phyloP scores from a whole-genome alignment of 371 early-diverging fungal genomes.

The Zancudomyces culisetae region DNA sequence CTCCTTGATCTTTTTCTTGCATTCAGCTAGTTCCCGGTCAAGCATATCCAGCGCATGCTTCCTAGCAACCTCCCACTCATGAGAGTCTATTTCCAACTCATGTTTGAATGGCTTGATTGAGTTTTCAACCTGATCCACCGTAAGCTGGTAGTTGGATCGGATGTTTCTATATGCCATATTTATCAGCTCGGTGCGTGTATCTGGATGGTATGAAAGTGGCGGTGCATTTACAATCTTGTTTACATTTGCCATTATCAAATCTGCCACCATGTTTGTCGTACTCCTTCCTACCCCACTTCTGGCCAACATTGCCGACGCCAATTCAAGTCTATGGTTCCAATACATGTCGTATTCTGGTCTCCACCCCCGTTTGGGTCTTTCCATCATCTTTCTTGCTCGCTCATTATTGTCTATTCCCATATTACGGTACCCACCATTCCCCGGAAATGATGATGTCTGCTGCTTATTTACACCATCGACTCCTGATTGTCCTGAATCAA shows the following conservation, averaged over 20 bases:
- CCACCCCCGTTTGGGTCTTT: slow-evolving; percentile 6
- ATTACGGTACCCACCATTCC: not conserved
- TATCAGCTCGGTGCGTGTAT: slow-evolving; percentile 57
- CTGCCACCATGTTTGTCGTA: slow-evolving; percentile 78
- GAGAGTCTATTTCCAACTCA: slow-evolving; percentile 78
- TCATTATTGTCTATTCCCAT: not conserved
- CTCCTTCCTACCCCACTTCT: slow-evolving; percentile 84
- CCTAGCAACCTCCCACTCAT: slow-evolving; percentile 81
- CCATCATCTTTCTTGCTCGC: not conserved
- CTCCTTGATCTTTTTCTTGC: slow-evolving; percentile 42
- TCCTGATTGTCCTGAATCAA: slow-evolving; percentile 4
- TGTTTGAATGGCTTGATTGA: slow-evolving; percentile 96
- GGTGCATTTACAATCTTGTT: slow-evolving; percentile 54
- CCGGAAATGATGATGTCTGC: not conserved
- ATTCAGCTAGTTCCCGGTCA: slow-evolving; percentile 54
- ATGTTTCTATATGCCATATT: slow-evolving; percentile 66
- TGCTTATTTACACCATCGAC: not conserved
- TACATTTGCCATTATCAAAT: slow-evolving; percentile 65
- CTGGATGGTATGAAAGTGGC: slow-evolving; percentile 70
- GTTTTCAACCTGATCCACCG: slow-evolving; percentile 93
- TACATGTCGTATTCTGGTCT: slow-evolving; percentile 29
- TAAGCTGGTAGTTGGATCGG: slow-evolving; percentile 59
- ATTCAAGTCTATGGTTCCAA: slow-evolving; percentile 69
- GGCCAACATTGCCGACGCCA: slow-evolving; percentile 66
- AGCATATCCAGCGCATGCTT: slow-evolving; percentile 51